These are phyloP conservation scores for Irpex rosettiformis DNA, from an alignment of 1,284 basidiomycete genomes.

Conservation along the genomic window DNA sequence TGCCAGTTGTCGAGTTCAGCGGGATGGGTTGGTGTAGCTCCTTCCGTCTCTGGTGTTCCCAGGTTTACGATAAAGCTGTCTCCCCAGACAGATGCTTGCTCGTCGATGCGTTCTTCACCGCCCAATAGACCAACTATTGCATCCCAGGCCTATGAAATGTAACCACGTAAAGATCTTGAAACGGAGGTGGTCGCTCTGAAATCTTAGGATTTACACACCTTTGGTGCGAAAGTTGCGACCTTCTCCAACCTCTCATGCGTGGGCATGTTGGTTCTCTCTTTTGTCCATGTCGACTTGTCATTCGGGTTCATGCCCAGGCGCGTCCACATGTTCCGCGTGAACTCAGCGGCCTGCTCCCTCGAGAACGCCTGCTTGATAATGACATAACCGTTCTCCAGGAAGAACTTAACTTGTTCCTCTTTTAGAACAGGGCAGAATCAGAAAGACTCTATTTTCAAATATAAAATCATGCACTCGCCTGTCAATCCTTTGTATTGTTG, in stretches of 20 bases:
- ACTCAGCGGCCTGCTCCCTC: constrained; percentile 44
- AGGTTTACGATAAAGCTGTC: constrained; percentile 62
- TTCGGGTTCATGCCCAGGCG: constrained; percentile 49
- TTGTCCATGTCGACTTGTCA: constrained; percentile 51
- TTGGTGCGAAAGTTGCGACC: constrained; percentile 50
- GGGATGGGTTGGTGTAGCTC: not conserved
- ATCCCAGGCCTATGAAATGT: constrained; percentile 44
- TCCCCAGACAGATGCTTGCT: constrained; percentile 42
- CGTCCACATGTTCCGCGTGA: constrained; percentile 47
- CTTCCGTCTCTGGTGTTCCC: constrained; percentile 32
- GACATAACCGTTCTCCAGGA: constrained; percentile 53
- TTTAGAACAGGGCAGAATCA: not conserved
- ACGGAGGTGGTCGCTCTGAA: not conserved
- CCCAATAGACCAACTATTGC: constrained; percentile 54
- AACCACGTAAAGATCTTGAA: not conserved
- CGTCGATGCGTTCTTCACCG: constrained; percentile 51
- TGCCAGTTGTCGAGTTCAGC: constrained; percentile 14
- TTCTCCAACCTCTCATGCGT: constrained; percentile 39
- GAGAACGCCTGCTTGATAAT: constrained; percentile 53
- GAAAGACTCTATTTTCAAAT: not conserved
- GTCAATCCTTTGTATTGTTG: constrained; percentile 24
- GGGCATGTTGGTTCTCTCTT: constrained; percentile 58
- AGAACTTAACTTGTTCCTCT: constrained; percentile 49
- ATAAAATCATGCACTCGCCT: constrained; percentile 18
- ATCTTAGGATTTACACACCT: constrained; percentile 29